Base-by-base conservation (phyloP, 1,139 yeast genomes). In the Kurtzmaniella quercitrusa region DNA sequence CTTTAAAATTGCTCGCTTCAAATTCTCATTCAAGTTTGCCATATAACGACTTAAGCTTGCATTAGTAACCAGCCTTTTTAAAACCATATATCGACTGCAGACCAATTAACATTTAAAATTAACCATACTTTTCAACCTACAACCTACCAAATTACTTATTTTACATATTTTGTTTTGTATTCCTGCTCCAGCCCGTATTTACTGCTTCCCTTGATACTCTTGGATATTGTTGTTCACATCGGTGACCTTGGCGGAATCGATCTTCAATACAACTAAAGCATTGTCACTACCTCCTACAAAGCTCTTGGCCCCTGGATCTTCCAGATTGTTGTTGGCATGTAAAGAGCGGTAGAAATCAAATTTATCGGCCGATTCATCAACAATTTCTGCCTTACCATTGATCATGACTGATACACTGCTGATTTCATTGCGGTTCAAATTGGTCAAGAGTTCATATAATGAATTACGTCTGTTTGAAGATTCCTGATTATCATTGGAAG, bases 401-500 rank as follows among this genome's bases (percentile, higher is more conserved):
- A 91, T 66, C 55, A 94, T 88, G 9, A 86, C 91, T 48, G 91
- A 82, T 43, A 87, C 82, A 48, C 88, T 79, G 44, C 88, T 79
- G 47, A 88, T 59, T 57, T 88, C 95, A 17, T 78, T 71, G 55
- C 84, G 89, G 60, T 89, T 89, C 56, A 89, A 66, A 49, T 78
- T 80, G 47, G 85, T 82, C 47, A 89, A 69, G 43, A 86, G 62
- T 54, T 82, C 83, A 47, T 82, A 71, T 43, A 88, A 65, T 19
- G 76, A 66, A 50, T 70, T 66, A 38, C 76, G 59, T 42, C 74
- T 56, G 28, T 60, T 55, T 9, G 60, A 48, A 1, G 60, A 40
- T 6, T 38, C 42, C 14, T 48, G 49, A 33, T 65, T 51, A 48
- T 47, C 47, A 9, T 16, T 32, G 15, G 32, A 30, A 6, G 49